A percentile compares a stretch with the other conserved stretches of the same genome.
phyloP scores from a whole-genome alignment of 2,329 filamentous ascomycete species.

The Hirsutella minnesotensis region DNA sequence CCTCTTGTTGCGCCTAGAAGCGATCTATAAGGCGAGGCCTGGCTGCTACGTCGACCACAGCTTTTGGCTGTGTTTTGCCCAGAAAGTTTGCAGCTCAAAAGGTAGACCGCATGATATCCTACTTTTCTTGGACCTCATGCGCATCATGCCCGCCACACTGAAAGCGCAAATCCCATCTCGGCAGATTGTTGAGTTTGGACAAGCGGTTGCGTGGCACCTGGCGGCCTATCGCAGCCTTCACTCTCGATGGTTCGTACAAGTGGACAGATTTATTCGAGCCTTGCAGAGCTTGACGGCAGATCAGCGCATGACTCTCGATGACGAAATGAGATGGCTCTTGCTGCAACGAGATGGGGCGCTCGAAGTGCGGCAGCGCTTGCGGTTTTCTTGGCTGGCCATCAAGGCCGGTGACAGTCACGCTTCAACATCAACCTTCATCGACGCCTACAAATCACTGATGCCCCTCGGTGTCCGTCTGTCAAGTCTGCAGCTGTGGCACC shows the following conservation, averaged over 20 bases:
- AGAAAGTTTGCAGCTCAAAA: conserved; percentile 4
- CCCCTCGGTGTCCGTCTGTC: conserved; percentile 1
- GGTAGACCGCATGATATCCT: conserved; percentile 8
- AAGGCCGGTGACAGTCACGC: conserved; percentile 7
- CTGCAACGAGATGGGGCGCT: conserved; percentile 3
- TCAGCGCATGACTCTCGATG: conserved; percentile 6
- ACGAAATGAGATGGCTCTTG: conserved; percentile 6
- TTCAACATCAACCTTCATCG: conserved; percentile 7
- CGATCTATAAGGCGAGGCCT: not conserved
- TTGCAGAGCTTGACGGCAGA: conserved; percentile 4
- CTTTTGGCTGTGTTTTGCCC: conserved; percentile 9
- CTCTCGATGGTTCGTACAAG: conserved; percentile 7
- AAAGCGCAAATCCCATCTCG: conserved; percentile 5
- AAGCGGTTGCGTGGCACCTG: conserved; percentile 8
- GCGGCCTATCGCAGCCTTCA: conserved; percentile 8
- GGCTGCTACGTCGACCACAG: conserved; percentile 4
- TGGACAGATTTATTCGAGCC: conserved; percentile 9
- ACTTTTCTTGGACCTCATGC: conserved; percentile 8
- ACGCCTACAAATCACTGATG: conserved; percentile 2
- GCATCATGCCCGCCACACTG: conserved; percentile 8
- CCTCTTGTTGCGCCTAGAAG: conserved; percentile 3
- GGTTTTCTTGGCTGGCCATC: conserved; percentile 12
- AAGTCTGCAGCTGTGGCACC: conserved; percentile 11
- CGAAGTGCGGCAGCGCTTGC: conserved; percentile 4
- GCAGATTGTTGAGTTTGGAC: conserved; percentile 5